Percentiles rank a stretch among this genome's conserved stretches.
Conservation (phyloP, 2,329 filamentous ascomycete genomes). For the Botrytis paeoniae region DNA sequence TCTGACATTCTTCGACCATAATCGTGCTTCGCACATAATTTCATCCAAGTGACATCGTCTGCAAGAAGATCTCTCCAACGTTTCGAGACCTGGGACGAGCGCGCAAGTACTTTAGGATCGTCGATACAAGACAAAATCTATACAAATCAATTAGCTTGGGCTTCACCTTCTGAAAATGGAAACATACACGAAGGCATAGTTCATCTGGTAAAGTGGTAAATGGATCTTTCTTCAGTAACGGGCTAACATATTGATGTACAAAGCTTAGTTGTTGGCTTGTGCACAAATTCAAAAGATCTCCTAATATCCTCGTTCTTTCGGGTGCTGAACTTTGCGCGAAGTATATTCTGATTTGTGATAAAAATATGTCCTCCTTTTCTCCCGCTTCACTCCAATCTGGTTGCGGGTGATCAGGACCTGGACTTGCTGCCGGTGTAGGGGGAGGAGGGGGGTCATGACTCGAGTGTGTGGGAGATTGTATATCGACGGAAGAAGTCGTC, state of each 20-base stretch:
- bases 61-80: conserved; percentile 91
- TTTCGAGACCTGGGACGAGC: conserved; percentile 92
- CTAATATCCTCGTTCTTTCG: conserved; percentile 76
- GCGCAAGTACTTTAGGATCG: conserved; percentile 87
- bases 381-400: conserved; percentile 74
- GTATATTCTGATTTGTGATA: conserved; percentile 73
- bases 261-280: conserved; percentile 94
- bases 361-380: conserved; percentile 78
- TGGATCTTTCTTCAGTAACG: conserved; percentile 90
- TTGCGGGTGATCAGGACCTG: conserved; percentile 58
- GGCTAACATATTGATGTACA: conserved; percentile 93
- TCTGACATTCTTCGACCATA: conserved; percentile 62
- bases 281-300: conserved; percentile 87
- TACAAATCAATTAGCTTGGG: conserved; percentile 19
- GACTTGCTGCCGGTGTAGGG: conserved; percentile 63
- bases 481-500: conserved; percentile 61
- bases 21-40: conserved; percentile 92
- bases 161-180: not conserved
- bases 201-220: conserved; percentile 92
- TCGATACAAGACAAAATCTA: conserved; percentile 96
- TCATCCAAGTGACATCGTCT: conserved; percentile 98
- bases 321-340: conserved; percentile 75
- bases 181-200: conserved; percentile 77
- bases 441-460: conserved; percentile 54
- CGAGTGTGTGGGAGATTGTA: conserved; percentile 45